Evolutionary conservation across 2,329 filamentous ascomycete species (phyloP).

Genomic region (Cercospora sp.): DNA sequence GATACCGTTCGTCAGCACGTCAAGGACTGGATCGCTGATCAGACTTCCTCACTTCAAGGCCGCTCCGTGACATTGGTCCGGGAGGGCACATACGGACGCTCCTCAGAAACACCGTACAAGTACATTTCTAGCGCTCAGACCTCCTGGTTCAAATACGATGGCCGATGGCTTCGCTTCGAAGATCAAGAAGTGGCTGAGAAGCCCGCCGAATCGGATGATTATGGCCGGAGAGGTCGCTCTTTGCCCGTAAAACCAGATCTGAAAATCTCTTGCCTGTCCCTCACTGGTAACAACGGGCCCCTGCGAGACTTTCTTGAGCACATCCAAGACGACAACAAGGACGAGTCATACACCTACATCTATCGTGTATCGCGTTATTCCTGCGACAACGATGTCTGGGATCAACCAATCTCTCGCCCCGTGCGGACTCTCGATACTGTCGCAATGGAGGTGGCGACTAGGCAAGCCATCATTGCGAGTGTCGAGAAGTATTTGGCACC

Average conservation of each 20-base stretch:
- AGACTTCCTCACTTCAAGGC: neutral
- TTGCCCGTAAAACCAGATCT: constrained; percentile 9
- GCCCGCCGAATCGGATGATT: neutral
- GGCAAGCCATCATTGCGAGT: constrained; percentile 64
- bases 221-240: neutral
- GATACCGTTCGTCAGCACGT: constrained; percentile 44
- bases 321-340: constrained; percentile 44
- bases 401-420: constrained; percentile 52
- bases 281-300: constrained; percentile 33
- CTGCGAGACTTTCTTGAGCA: constrained; percentile 47
- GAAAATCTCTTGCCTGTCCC: constrained; percentile 26
- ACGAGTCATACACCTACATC: constrained; percentile 26
- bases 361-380: constrained; percentile 16
- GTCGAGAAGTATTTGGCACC: constrained; percentile 75
- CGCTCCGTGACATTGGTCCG: neutral
- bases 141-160: constrained; percentile 9
- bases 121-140: constrained; percentile 7
- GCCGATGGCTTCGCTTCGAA: constrained; percentile 6
- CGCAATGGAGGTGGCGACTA: constrained; percentile 66
- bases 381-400: constrained; percentile 37
- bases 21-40: constrained; percentile 41
- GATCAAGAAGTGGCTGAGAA: neutral
- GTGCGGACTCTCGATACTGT: constrained; percentile 72
- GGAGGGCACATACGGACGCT: neutral
- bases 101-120: constrained; percentile 1